Conservation (phyloP, 2,329 filamentous ascomycete species). For the Dendryphion nanum region DNA sequence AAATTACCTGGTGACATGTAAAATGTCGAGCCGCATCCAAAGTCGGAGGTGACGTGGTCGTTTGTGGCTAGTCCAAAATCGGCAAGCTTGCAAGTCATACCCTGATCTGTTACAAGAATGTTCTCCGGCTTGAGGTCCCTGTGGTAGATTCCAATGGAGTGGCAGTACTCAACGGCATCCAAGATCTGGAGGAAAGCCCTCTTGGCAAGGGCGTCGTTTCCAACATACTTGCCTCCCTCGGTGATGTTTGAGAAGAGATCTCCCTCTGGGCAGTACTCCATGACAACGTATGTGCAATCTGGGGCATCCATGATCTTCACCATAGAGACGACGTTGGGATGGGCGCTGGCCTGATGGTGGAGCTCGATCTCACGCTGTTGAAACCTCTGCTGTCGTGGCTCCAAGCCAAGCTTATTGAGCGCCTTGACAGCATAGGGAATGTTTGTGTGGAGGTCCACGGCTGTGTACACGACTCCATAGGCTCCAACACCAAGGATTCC, state of each 20-base stretch:
- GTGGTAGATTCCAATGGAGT: slow-evolving; percentile 91
- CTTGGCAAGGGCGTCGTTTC: slow-evolving; percentile 85
- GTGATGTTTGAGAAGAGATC: slow-evolving; percentile 98
- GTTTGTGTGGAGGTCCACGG: slow-evolving; percentile 77
- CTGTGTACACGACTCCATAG: slow-evolving; percentile 94
- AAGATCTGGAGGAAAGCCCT: slow-evolving; percentile 90
- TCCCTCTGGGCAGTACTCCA: slow-evolving; percentile 96
- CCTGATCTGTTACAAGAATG: slow-evolving; percentile 85
- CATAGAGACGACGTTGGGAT: slow-evolving; percentile 91
- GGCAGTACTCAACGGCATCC: slow-evolving; percentile 95
- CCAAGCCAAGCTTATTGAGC: slow-evolving; percentile 89
- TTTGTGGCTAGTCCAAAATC: slow-evolving; percentile 95
- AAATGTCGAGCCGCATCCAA: slow-evolving; percentile 96
- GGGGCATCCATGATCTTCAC: slow-evolving; percentile 87
- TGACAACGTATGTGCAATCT: slow-evolving; percentile 92
- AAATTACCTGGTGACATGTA: slow-evolving; percentile 97
- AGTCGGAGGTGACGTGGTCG: slow-evolving; percentile 82
- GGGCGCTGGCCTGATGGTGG: slow-evolving; percentile 83
- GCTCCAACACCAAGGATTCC: slow-evolving; percentile 88
- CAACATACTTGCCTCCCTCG: slow-evolving; percentile 87
- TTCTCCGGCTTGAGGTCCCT: slow-evolving; percentile 98
- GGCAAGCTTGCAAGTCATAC: slow-evolving; percentile 88
- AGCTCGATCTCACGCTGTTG: slow-evolving; percentile 91
- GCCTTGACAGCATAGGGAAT: slow-evolving; percentile 93
- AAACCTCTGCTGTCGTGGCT: slow-evolving; percentile 82